phyloP scores from a whole-genome alignment of 768 basidiomycete species.

The Tephrocybe sp. region DNA sequence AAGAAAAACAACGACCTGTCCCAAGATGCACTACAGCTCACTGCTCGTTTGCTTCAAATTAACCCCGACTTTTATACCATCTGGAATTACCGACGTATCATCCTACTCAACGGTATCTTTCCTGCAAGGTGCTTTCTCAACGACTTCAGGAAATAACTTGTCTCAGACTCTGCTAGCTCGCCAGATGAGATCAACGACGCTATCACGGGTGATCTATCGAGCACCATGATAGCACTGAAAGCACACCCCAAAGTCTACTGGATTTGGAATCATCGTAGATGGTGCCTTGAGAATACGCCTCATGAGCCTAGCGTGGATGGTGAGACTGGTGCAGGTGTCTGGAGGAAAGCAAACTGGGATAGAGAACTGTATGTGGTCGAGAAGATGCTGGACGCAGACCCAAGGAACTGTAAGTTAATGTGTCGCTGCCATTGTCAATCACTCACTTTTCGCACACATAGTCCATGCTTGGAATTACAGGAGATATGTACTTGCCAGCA shows the following conservation, averaged over 20 bases:
- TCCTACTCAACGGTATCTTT: conserved; percentile 73
- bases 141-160: not conserved
- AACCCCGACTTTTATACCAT: conserved; percentile 97
- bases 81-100: conserved; percentile 92
- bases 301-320: conserved; percentile 55
- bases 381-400: conserved; percentile 88
- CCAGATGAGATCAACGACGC: conserved; percentile 60
- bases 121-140: conserved; percentile 49
- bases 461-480: conserved; percentile 97
- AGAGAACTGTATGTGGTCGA: conserved; percentile 86
- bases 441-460: conserved; percentile 30
- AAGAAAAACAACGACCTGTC: conserved; percentile 71
- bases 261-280: conserved; percentile 97
- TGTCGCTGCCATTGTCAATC: not conserved
- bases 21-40: conserved; percentile 73
- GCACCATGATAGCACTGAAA: conserved; percentile 82
- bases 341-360: conserved; percentile 83
- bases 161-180: conserved; percentile 43
- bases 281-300: conserved; percentile 91
- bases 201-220: conserved; percentile 70
- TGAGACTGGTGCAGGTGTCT: conserved; percentile 51
- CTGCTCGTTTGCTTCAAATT: conserved; percentile 70
- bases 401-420: conserved; percentile 80
- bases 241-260: conserved; percentile 94
- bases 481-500: conserved; percentile 75